These are phyloP conservation scores for Neurospora tetraspora DNA, from an alignment of 495 filamentous ascomycete species.

Conservation along the genomic window DNA sequence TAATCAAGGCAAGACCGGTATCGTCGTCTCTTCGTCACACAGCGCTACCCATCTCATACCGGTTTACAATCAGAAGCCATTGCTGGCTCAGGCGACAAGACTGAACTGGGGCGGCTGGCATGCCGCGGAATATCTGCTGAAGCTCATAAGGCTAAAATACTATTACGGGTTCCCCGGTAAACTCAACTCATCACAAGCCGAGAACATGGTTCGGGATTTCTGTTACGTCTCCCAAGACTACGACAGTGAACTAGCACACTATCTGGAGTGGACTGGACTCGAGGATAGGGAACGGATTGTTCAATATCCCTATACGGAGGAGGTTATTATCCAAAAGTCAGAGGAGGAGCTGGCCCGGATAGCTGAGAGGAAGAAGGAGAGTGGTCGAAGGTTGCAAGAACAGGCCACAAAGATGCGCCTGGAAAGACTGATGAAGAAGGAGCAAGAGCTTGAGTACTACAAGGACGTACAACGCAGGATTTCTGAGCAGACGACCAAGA, in stretches of 20 bases:
- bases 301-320: slow-evolving; percentile 89
- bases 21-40: slow-evolving; percentile 86
- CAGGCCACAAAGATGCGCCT: slow-evolving; percentile 95
- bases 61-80: slow-evolving; percentile 71
- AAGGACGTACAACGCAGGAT: slow-evolving; percentile 64
- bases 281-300: slow-evolving; percentile 82
- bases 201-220: slow-evolving; percentile 77
- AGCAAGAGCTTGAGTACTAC: slow-evolving; percentile 91
- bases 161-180: slow-evolving; percentile 70
- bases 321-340: slow-evolving; percentile 76
- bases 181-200: slow-evolving; percentile 73
- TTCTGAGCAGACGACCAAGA: slow-evolving; percentile 57
- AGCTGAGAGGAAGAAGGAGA: slow-evolving; percentile 87
- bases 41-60: slow-evolving; percentile 95
- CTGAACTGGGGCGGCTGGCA: slow-evolving; percentile 94
- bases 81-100: slow-evolving; percentile 73
- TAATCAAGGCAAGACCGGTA: slow-evolving; percentile 77
- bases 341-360: slow-evolving; percentile 84
- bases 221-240: slow-evolving; percentile 84
- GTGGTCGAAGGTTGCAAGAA: slow-evolving; percentile 81
- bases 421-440: slow-evolving; percentile 89
- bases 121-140: slow-evolving; percentile 77
- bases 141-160: slow-evolving; percentile 88
- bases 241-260: slow-evolving; percentile 59
- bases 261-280: slow-evolving; percentile 77